Evolutionary conservation across 2,329 filamentous ascomycete species (phyloP).

Genomic region (Anthostomella pinea): DNA sequence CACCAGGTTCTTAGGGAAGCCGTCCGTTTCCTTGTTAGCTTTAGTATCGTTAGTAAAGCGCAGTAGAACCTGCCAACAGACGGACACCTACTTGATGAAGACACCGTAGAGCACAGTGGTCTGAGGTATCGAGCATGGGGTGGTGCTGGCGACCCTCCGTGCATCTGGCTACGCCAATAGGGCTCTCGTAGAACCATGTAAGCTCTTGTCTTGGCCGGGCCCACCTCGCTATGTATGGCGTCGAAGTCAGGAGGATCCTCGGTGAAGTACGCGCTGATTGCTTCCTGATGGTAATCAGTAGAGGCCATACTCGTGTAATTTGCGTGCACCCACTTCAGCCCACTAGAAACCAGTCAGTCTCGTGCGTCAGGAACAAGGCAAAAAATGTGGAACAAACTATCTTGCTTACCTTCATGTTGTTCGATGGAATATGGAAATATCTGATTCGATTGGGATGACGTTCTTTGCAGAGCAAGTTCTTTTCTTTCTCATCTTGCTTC

Average conservation of each 20-base stretch:
- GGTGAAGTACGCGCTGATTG: conserved; percentile 29
- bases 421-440: conserved; percentile 33
- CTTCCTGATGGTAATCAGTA: conserved; percentile 16
- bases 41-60: conserved; percentile 1
- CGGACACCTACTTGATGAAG: conserved; percentile 24
- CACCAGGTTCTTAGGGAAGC: conserved; percentile 18
- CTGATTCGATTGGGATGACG: background rate
- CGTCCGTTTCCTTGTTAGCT: conserved; percentile 7
- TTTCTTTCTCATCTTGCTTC: background rate
- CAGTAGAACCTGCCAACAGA: background rate
- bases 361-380: background rate
- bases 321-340: conserved; percentile 23
- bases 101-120: conserved; percentile 32
- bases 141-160: conserved; percentile 18
- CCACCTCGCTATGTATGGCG: conserved; percentile 5
- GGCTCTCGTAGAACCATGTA: conserved; percentile 29
- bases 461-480: conserved; percentile 5
- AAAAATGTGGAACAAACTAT: conserved; percentile 3
- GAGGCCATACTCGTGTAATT: background rate
- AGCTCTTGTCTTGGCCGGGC: conserved; percentile 11
- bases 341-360: conserved; percentile 17
- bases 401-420: conserved; percentile 31
- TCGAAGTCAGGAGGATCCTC: conserved; percentile 15
- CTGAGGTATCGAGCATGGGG: conserved; percentile 37
- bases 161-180: conserved; percentile 36